Base-by-base conservation (phyloP, 2,329 filamentous ascomycete genomes). In the Alternaria sp. region DNA sequence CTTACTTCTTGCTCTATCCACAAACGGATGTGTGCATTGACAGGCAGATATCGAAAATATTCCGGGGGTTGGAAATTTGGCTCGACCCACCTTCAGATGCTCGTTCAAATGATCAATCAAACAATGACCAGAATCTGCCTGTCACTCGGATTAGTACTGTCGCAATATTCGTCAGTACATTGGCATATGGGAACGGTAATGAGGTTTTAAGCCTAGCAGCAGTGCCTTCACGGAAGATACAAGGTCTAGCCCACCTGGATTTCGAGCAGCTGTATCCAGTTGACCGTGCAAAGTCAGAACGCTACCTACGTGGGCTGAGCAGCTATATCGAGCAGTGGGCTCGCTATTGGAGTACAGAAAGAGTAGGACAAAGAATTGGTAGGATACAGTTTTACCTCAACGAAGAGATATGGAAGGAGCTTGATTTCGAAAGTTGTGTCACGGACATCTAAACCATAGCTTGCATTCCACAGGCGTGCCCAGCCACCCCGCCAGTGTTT, bases 191-290 rank as follows among this genome's bases (percentile, higher is more conserved):
- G 20, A 53, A 53, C 38, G 51, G 51, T 8, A 43, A 43, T 12
- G 38, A 43, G 39, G 22, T 12, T 14, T 43, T 53, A 3, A 11
- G 38, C 11, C 51, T 12, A 32, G 26, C 26, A 34, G 26, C 22
- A 18, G 18, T 53, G 18, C 51, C 38, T n/a, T 53, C n/a, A 16
- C 24, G 51, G 11, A 53, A 30, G 26, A 20, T 43, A 34, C 1
- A 43, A 53, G 51, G 38, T 34, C 51, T 53, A 18, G 51, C 46
- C 3, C 46, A 49, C 24, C 46, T 49, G 1, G 18, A 53, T n/a
- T 53, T 53, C 18, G 26, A 43, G 26, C 26, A 53, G 24, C 38
- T 53, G 26, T 53, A 53, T 39, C 51, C 51, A 53, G 18, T 53
- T 11, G 38, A 53, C 38, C 28, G 26, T 42, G 51, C 26, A 34